These are phyloP conservation scores for Bimuria novae-zelandiae DNA, from an alignment of 2,329 filamentous ascomycete genomes.

Conservation along the genomic window DNA sequence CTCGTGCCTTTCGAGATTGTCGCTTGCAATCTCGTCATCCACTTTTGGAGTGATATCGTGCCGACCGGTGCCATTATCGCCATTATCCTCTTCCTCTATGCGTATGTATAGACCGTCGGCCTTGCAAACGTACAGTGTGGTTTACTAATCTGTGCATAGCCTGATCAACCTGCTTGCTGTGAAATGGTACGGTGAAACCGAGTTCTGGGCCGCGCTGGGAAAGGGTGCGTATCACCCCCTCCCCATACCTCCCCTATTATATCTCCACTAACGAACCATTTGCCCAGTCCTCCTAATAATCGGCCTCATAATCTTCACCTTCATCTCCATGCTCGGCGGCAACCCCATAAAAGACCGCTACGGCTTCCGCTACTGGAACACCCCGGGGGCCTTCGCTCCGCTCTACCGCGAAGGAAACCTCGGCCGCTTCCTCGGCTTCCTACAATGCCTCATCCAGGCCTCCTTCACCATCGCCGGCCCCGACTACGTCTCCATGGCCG, in stretches of 20 bases:
- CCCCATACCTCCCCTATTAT: background rate
- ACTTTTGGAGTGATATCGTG: conserved; percentile 58
- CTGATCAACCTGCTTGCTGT: conserved; percentile 69
- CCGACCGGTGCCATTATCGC: conserved; percentile 66
- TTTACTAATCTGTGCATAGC: conserved; percentile 30
- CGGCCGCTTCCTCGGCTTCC: conserved; percentile 75
- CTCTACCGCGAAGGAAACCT: conserved; percentile 67
- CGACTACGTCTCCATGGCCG: conserved; percentile 56
- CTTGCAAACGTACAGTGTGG: background rate
- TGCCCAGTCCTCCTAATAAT: conserved; percentile 53
- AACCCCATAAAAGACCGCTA: conserved; percentile 65
- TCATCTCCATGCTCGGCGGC: conserved; percentile 81
- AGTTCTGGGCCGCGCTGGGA: conserved; percentile 73
- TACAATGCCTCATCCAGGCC: conserved; percentile 72
- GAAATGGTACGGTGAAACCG: conserved; percentile 57
- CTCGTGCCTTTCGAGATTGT: conserved; percentile 71
- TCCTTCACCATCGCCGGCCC: conserved; percentile 54
- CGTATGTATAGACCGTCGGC: conserved; percentile 50
- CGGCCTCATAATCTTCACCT: conserved; percentile 62
- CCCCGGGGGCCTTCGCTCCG: conserved; percentile 71
- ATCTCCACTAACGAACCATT: background rate
- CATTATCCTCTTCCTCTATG: conserved; percentile 62
- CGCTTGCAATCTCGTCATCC: conserved; percentile 48
- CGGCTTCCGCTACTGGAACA: conserved; percentile 56
- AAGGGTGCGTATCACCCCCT: conserved; percentile 31